phyloP scores from a whole-genome alignment of 2,329 filamentous ascomycete genomes.

The Fusarium temperatum region DNA sequence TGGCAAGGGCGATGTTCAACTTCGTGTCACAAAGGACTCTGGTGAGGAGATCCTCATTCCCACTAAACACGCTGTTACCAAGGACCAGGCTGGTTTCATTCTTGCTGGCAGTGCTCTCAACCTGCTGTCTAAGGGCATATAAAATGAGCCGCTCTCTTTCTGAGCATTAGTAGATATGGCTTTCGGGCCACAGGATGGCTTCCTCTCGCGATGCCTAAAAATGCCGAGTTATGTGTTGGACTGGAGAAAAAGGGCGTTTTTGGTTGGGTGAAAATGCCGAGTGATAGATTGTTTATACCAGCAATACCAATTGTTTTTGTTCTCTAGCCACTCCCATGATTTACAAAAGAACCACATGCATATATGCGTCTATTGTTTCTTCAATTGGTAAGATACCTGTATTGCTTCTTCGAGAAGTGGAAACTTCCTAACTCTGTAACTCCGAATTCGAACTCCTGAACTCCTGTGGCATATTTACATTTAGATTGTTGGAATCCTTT shows the following conservation, averaged over 20 bases:
- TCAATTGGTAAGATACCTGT: background rate
- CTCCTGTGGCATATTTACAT: background rate
- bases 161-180: background rate
- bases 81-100: slow-evolving; percentile 92
- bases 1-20: slow-evolving; percentile 78
- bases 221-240: slow-evolving; percentile 23
- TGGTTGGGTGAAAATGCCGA: slow-evolving; percentile 38
- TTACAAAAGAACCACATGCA: background rate
- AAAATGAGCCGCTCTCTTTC: background rate
- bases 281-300: slow-evolving; percentile 41
- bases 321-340: background rate
- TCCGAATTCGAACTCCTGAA: background rate
- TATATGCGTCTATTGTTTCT: background rate
- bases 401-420: background rate
- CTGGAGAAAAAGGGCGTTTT: slow-evolving; percentile 36
- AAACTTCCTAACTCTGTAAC: background rate
- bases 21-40: slow-evolving; percentile 69
- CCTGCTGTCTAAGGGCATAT: slow-evolving; percentile 73
- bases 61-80: slow-evolving; percentile 87
- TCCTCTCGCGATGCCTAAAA: slow-evolving; percentile 4
- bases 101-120: slow-evolving; percentile 95
- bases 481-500: background rate
- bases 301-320: slow-evolving; percentile 39
- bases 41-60: slow-evolving; percentile 75
- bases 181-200: background rate